Percentiles rank a stretch among this genome's conserved stretches.
These are phyloP conservation scores for Aspergillus steynii DNA, from an alignment of 495 filamentous ascomycete species.

Conservation along the genomic window DNA sequence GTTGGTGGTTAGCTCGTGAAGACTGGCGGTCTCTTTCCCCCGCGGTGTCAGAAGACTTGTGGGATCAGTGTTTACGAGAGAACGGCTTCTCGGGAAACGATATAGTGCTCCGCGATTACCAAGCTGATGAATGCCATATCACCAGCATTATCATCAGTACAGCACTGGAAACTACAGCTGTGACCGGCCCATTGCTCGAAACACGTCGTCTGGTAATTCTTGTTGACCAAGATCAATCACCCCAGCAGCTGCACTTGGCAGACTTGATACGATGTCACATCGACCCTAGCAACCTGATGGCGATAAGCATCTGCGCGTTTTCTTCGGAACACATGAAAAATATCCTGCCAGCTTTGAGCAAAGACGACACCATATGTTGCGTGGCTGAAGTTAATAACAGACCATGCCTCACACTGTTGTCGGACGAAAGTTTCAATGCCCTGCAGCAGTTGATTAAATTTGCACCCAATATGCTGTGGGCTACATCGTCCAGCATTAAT, in stretches of 20 bases:
- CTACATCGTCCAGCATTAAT: slow-evolving; percentile 1
- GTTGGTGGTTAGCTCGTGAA: not conserved
- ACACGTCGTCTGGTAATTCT: not conserved
- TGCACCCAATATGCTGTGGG: slow-evolving; percentile 7
- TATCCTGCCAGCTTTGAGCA: not conserved
- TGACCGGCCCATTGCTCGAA: too few relatives aligned
- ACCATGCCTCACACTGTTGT: not conserved
- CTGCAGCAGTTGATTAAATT: not conserved
- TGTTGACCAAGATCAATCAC: not conserved
- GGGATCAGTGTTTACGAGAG: not conserved
- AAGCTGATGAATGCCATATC: not conserved
- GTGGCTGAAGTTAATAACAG: not conserved
- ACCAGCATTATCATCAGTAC: not conserved
- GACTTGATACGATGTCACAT: not conserved
- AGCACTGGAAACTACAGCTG: not conserved
- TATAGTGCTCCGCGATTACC: not conserved
- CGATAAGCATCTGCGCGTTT: too few relatives aligned
- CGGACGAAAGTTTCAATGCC: slow-evolving; percentile 4
- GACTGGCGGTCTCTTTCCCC: not conserved
- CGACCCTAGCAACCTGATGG: too few relatives aligned
- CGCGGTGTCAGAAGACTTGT: not conserved
- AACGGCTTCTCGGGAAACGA: not conserved
- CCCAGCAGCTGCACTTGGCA: not conserved
- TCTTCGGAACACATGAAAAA: not conserved
- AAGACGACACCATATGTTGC: not conserved